These are phyloP conservation scores for Fusarium sp. DNA, from an alignment of 2,329 filamentous ascomycete species.

Conservation along the genomic window DNA sequence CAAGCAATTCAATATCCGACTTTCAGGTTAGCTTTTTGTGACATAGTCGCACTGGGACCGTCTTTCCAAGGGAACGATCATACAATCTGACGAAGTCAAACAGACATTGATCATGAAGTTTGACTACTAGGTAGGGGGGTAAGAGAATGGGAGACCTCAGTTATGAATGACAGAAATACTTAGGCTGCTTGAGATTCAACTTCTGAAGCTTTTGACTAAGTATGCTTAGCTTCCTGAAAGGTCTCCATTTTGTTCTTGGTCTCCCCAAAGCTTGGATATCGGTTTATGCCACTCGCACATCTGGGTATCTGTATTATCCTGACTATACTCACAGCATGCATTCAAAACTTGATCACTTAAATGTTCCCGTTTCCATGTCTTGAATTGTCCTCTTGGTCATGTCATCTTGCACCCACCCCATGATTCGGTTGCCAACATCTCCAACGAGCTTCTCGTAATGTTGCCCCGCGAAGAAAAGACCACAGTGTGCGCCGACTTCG, in stretches of 20 bases:
- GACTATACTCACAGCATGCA: background rate
- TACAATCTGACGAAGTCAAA: too few relatives aligned
- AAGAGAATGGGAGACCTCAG: background rate
- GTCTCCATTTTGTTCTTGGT: background rate
- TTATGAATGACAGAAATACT: background rate
- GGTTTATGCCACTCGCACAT: background rate
- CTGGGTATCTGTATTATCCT: constrained; percentile 11
- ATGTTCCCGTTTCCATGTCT: constrained; percentile 37
- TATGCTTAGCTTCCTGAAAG: background rate
- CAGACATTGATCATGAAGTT: too few relatives aligned
- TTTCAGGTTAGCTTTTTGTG: too few relatives aligned
- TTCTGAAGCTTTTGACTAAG: background rate
- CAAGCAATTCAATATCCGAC: too few relatives aligned
- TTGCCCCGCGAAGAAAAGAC: constrained; percentile 78
- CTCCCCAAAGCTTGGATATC: background rate
- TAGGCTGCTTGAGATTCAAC: background rate
- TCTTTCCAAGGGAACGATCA: too few relatives aligned
- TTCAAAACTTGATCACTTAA: background rate
- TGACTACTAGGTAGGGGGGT: too few relatives aligned
- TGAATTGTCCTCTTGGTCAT: constrained; percentile 56
- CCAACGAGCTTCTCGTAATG: constrained; percentile 83
- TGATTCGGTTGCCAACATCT: constrained; percentile 75
- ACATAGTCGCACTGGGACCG: too few relatives aligned
- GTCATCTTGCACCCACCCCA: constrained; percentile 77
- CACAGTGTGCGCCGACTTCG: constrained; percentile 86